A percentile compares a stretch with the other conserved stretches of the same genome.
Evolutionary conservation across 2,329 filamentous ascomycete species (phyloP).

Genomic region (Clarireedia paspali): DNA sequence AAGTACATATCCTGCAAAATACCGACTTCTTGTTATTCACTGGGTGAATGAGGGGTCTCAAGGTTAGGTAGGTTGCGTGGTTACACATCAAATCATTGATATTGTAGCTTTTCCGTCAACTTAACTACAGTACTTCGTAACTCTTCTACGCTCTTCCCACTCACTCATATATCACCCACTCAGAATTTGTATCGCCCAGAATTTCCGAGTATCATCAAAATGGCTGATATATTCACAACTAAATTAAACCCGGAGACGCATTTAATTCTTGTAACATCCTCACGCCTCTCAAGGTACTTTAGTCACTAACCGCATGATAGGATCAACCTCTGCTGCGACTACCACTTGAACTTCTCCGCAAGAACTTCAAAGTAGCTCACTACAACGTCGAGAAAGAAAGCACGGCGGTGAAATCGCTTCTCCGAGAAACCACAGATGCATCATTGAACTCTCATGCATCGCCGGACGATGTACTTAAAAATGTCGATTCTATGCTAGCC

Average conservation of each 20-base stretch:
- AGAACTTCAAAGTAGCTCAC: slow-evolving; percentile 86
- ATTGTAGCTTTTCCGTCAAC: no score
- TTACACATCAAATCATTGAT: no score
- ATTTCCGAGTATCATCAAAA: slow-evolving; percentile 24
- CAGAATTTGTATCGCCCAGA: background rate
- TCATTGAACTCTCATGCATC: slow-evolving; percentile 46
- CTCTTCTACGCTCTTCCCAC: background rate
- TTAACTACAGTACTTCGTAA: background rate
- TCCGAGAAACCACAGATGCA: slow-evolving; percentile 48
- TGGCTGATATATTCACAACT: slow-evolving; percentile 54
- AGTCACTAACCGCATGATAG: slow-evolving; percentile 36
- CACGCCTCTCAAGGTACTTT: slow-evolving; percentile 6
- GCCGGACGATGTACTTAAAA: slow-evolving; percentile 66
- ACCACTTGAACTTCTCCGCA: slow-evolving; percentile 84
- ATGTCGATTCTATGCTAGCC: slow-evolving; percentile 76
- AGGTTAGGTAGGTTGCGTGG: no score
- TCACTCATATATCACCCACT: background rate
- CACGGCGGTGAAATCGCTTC: slow-evolving; percentile 50
- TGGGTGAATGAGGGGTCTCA: no score
- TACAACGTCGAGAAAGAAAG: slow-evolving; percentile 68
- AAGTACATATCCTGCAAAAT: no score
- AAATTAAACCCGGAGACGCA: slow-evolving; percentile 70
- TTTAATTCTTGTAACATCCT: slow-evolving; percentile 55
- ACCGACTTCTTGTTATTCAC: no score
- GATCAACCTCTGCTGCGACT: slow-evolving; percentile 92